Base-by-base conservation (phyloP, 345 rosid species). In the Gossypioides kirkii region DNA sequence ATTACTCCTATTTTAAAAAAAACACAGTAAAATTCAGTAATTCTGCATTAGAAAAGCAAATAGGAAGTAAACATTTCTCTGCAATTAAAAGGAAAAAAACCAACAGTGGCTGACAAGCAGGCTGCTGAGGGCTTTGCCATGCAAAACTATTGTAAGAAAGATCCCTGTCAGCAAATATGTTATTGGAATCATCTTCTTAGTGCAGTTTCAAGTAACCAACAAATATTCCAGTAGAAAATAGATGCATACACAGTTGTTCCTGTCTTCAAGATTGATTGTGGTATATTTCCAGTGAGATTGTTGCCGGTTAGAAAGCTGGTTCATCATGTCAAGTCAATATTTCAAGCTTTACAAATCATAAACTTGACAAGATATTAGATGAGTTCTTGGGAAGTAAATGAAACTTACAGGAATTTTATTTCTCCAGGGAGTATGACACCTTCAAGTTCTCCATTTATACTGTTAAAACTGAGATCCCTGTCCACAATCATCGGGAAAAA, bases 141-240 rank as follows among this genome's bases (percentile, higher is more conserved):
- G 84, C 73, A 58, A 91, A 88, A 74, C 82, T 91, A 73, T 91
- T 91, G 76, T 89, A 89, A 11, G 97, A 88, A 70, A 91, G 87
- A 86, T 91, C 94, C 45, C 97, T 89, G 88, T 73, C 80, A 10
- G 65, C 55, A 82, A 70, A 43, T 47, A 77, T 62, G 47, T 56
- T 70, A 45, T 43, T 12, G 22, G 1, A 7, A 56, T 20, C 66
- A 72, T 72, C 23, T 42, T 56, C 36, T 71, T 9, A 52, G 56
- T 2, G 13, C n/a, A 38, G 3, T 4, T 69, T 25, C 45, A 69
- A 23, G 17, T 28, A 9, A 69, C 22, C 47, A 52, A 38, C 28
- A 66, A 56, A 22, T 11, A 52, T 64, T 20, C 23, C 55, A 25
- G 36, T 17, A 36, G 12, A 60, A 22, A 22, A 53, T 32, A 32